A percentile compares a stretch with the other conserved stretches of the same genome.
Evolutionary conservation across 768 basidiomycete species (phyloP).

Genomic region (Trametes cubensis): DNA sequence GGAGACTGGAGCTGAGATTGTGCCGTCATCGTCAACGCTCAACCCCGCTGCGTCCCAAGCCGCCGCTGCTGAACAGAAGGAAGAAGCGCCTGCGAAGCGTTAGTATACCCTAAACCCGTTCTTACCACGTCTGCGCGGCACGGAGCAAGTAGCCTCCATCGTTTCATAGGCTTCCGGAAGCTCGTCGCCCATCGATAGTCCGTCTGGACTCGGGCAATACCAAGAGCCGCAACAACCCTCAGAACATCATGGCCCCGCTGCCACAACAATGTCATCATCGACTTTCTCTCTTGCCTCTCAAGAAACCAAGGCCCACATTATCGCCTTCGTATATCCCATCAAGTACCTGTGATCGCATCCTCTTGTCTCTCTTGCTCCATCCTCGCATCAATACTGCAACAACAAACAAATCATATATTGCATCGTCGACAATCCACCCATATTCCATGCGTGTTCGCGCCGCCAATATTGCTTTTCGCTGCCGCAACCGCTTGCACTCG

Average conservation of each 20-base stretch:
- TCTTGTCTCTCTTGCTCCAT: not conserved
- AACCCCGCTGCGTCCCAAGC: not conserved
- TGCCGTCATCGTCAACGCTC: not conserved
- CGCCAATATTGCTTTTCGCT: constrained; percentile 17
- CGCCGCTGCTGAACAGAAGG: not conserved
- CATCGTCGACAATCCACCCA: not conserved
- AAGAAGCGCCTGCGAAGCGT: not conserved
- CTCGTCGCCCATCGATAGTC: not conserved
- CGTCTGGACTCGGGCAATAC: too few relatives aligned
- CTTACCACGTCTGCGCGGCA: not conserved
- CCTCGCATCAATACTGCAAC: constrained; percentile 5
- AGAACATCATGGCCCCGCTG: not conserved
- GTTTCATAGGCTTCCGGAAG: not conserved
- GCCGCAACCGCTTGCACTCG: constrained; percentile 16
- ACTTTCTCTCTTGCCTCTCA: constrained; percentile 10
- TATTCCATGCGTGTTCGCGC: constrained; percentile 12
- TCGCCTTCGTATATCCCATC: constrained; percentile 21
- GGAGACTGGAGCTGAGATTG: not conserved
- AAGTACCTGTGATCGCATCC: not conserved
- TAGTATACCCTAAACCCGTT: constrained; percentile 2
- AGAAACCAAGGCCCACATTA: constrained; percentile 25
- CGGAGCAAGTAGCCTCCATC: not conserved
- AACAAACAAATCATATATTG: not conserved
- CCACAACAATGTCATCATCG: not conserved
- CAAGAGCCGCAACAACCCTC: not conserved